These are phyloP conservation scores for Hygrocybe coccinea DNA, from an alignment of 768 basidiomycete species.

Conservation along the genomic window DNA sequence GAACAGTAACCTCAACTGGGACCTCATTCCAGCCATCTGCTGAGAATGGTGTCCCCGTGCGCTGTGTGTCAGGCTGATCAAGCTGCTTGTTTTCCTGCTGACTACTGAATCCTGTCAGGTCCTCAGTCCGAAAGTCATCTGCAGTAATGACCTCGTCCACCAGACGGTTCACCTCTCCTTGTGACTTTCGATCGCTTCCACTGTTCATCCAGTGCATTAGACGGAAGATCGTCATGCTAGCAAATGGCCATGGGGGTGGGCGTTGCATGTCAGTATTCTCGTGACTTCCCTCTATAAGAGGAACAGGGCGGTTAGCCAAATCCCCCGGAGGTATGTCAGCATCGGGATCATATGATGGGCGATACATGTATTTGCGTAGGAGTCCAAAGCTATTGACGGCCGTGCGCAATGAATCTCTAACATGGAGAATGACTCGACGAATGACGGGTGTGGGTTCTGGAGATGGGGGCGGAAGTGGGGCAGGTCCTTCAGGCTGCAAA, in stretches of 20 bases:
- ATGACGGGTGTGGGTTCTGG: not conserved
- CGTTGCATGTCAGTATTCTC: not conserved
- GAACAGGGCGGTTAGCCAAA: conserved; percentile 10
- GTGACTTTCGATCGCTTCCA: conserved; percentile 23
- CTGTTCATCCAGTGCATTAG: conserved; percentile 29
- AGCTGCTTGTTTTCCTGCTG: conserved; percentile 14
- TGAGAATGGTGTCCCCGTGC: conserved; percentile 8
- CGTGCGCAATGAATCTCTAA: conserved; percentile 9
- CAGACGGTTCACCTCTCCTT: conserved; percentile 20
- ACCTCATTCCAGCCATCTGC: conserved; percentile 11
- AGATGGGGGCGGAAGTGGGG: not conserved
- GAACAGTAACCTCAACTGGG: conserved; percentile 26
- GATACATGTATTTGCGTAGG: conserved; percentile 20
- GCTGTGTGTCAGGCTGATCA: conserved; percentile 7
- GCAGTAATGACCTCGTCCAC: conserved; percentile 22
- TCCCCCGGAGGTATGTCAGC: conserved; percentile 13
- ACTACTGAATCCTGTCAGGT: conserved; percentile 14
- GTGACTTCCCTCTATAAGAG: too few species aligned
- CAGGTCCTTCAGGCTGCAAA: not conserved
- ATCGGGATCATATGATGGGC: conserved; percentile 19
- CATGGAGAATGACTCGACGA: conserved; percentile 16
- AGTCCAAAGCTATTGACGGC: conserved; percentile 13
- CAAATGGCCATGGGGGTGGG: conserved; percentile 19
- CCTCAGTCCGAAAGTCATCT: conserved; percentile 17
- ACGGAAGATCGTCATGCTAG: conserved; percentile 17